Evolutionary conservation across 345 rosid genomes (phyloP).

Genomic region (Lenwebbia sp.): DNA sequence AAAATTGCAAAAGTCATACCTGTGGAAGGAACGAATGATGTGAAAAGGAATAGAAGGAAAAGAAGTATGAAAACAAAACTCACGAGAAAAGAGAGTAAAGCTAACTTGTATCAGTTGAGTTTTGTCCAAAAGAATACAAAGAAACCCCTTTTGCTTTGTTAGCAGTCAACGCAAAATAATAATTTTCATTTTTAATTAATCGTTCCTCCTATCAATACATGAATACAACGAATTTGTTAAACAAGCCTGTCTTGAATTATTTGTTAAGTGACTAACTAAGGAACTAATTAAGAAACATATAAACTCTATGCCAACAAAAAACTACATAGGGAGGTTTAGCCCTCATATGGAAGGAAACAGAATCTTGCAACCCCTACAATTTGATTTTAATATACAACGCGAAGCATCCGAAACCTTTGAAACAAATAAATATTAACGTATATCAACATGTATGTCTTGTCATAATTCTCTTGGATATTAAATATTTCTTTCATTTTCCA

Average conservation of each 20-base stretch:
- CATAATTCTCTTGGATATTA: not conserved
- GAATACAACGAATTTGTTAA: no score
- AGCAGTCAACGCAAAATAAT: no score
- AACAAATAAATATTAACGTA: no score
- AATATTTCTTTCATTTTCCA: not conserved
- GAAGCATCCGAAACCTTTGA: no score
- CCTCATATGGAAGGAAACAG: no score
- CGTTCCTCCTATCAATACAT: no score
- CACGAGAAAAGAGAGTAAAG: no score
- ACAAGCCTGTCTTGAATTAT: not conserved
- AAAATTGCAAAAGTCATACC: accelerated
- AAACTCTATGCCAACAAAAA: not conserved
- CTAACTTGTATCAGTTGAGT: not conserved
- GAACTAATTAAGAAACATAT: not conserved
- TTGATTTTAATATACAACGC: not conserved
- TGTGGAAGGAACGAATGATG: accelerated
- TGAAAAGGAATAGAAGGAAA: not conserved
- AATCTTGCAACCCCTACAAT: not conserved
- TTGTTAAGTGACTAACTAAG: not conserved
- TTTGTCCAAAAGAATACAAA: not conserved
- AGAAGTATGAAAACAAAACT: not conserved
- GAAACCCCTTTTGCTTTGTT: no score
- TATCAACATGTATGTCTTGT: not conserved
- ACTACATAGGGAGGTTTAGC: not conserved
- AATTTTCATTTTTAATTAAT: no score